Base-by-base conservation (phyloP, 2,329 filamentous ascomycete genomes). In the Celoporthe dispersa region DNA sequence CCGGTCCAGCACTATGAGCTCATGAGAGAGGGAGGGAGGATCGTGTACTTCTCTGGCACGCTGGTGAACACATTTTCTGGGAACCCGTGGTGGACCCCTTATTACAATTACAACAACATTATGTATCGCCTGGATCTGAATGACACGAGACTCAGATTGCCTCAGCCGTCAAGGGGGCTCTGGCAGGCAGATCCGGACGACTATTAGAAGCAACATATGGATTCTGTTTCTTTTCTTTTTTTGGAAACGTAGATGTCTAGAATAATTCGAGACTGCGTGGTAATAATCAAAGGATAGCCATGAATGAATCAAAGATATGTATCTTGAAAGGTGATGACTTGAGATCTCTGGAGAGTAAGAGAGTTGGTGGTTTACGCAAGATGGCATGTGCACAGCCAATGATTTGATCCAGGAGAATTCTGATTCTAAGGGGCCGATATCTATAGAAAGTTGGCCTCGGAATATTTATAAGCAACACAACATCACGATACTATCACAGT, bases 31-130 rank as follows among this genome's bases (percentile, higher is more conserved):
- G 68, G 66, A 9, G 70, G 70, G 39, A 70, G 70, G 22, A 35
- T 68, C 1, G 22, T 70, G 5, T 72, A 72, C 35, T 72, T 72
- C 57, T 72, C 70, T 1, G 70, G 70, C 16, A 72, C 70, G 25
- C 64, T 72, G 22, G 64, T 62, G 7, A 72, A 72, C 35, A 72
- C 68, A 48, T 72, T 72, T 33, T 72, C 70, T 41, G 70, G 70
- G 3, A 72, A 72, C n/a, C 57, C 31, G 1, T 70, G 66, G 62
- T 55, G 64, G 19, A 68, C 70, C 4, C 70, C 70, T 8, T 70
- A 66, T 25, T 72, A 72, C 61, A 72, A 72, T 31, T 72, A 72
- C 62, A 72, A 72, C 62, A 72, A 72, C 37, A 70, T 72, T 63
- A 72, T 72, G 70, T 72, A 72, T 53, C 66, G 67, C n/a, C 16